Base-by-base conservation (phyloP, 768 basidiomycete genomes). In the Rhodotorula babjevae region DNA sequence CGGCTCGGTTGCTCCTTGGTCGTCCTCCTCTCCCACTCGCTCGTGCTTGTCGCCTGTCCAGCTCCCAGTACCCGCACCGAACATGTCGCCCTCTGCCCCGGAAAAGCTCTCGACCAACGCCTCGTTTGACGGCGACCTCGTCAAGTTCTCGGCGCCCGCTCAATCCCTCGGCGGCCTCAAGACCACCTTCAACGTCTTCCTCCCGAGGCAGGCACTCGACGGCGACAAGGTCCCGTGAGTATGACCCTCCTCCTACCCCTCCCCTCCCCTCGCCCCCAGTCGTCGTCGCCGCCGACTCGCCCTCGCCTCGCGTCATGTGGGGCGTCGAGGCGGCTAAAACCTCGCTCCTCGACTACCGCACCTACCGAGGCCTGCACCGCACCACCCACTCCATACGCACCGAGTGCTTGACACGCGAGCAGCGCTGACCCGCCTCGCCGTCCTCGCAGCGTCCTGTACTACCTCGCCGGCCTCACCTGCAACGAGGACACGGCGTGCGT, bases 401-500 rank as follows among this genome's bases (percentile, higher is more conserved):
- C n/a, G n/a, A n/a, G n/a, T n/a, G n/a, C n/a, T n/a, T n/a, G n/a
- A n/a, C n/a, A n/a, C n/a, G 44, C 44, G 36, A 36, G 5, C 36
- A 4, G 36, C 36, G 5, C 44, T 52, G 66, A 52, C 47, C n/a
- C 25, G 18, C 6, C 40, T 14, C 15, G 55, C 16, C 50, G 14
- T 36, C 44, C 12, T 21, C 33, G 23, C 64, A 69, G 67, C 0
- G 82, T 97, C 4, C 83, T 99, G 15, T 85, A 90, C 71, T 99
- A 93, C 81, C 88, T 97, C 61, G 88, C 93, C 19, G 95, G 76
- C 77, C 81, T 95, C 66, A 89, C 89, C 9, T 95, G 93, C 82
- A 93, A 87, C 16, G 93, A 96, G 81, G 93, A 99, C 79, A 98
- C 90, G 65, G 95, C 90, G 91, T 91, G 78, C 65, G 85, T 78